phyloP scores from a whole-genome alignment of 306 rosid species.

The Arachis stenosperma region DNA sequence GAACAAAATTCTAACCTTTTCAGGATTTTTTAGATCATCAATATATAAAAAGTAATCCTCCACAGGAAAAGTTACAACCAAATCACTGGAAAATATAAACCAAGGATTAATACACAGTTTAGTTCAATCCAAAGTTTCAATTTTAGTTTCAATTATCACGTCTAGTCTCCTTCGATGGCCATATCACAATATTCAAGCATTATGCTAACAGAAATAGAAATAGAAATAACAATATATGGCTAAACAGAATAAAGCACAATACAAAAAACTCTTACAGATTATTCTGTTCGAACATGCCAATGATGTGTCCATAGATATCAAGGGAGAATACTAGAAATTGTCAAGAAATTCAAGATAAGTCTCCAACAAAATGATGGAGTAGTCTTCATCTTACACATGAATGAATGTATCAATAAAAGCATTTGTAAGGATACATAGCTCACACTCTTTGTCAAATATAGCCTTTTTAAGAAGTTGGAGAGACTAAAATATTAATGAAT shows the following conservation, averaged over 20 bases:
- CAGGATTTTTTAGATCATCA: too few relatives aligned
- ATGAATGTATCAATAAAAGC: constrained; percentile 36
- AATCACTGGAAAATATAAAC: constrained; percentile 68
- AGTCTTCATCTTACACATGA: constrained; percentile 23
- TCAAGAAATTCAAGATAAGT: too few relatives aligned
- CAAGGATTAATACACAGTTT: constrained; percentile 24
- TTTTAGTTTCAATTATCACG: constrained; percentile 5
- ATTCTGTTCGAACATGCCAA: too few relatives aligned
- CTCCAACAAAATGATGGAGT: constrained; percentile 18
- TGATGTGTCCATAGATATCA: too few relatives aligned
- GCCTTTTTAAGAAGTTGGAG: constrained; percentile 35
- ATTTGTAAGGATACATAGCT: constrained; percentile 80
- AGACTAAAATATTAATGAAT: constrained; percentile 69
- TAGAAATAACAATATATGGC: constrained; percentile 25
- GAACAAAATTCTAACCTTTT: too few relatives aligned
- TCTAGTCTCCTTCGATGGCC: constrained; percentile 28
- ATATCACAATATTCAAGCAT: constrained; percentile 21
- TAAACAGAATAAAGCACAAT: constrained; percentile 12
- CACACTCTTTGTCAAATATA: constrained; percentile 79
- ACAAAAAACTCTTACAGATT: constrained; percentile 1
- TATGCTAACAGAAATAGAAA: constrained; percentile 30
- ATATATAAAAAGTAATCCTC: too few relatives aligned
- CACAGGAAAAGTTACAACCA: constrained; percentile 93
- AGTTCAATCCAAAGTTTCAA: constrained; percentile 6
- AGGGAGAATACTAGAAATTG: too few relatives aligned